phyloP scores from a whole-genome alignment of 495 filamentous ascomycete genomes.

The Jackrogersella multiformis region DNA sequence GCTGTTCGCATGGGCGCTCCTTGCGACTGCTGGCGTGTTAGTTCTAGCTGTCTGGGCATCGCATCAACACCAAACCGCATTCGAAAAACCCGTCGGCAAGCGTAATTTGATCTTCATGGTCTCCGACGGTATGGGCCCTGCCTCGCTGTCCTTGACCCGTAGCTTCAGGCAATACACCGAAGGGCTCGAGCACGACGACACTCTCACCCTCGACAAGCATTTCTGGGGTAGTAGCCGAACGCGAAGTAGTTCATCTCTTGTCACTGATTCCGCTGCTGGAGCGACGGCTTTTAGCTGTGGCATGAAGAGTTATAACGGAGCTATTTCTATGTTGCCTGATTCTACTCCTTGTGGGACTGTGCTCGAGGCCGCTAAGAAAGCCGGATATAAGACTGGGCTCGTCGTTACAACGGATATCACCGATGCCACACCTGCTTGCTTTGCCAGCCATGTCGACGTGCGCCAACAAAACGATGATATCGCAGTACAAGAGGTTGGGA shows the following conservation, averaged over 20 bases:
- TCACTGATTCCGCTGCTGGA: conserved; percentile 95
- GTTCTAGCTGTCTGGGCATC: conserved; percentile 79
- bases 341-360: conserved; percentile 90
- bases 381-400: conserved; percentile 90
- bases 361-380: conserved; percentile 90
- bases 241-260: conserved; percentile 78
- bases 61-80: conserved; percentile 61
- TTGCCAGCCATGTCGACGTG: conserved; percentile 85
- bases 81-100: conserved; percentile 69
- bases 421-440: conserved; percentile 97
- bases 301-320: conserved; percentile 92
- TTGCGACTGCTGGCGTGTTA: conserved; percentile 83
- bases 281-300: conserved; percentile 96
- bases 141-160: conserved; percentile 84
- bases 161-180: conserved; percentile 77
- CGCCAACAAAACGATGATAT: conserved; percentile 87
- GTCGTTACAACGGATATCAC: conserved; percentile 96
- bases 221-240: conserved; percentile 90
- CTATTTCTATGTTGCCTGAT: conserved; percentile 88
- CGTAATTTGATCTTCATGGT: conserved; percentile 98
- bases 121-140: conserved; percentile 96
- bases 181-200: conserved; percentile 72
- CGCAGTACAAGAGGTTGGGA: conserved; percentile 87
- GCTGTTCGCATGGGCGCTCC: conserved; percentile 84
- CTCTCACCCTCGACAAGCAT: conserved; percentile 81